These are phyloP conservation scores for Helicocarpus griseus DNA, from an alignment of 2,329 filamentous ascomycete species.

Conservation along the genomic window DNA sequence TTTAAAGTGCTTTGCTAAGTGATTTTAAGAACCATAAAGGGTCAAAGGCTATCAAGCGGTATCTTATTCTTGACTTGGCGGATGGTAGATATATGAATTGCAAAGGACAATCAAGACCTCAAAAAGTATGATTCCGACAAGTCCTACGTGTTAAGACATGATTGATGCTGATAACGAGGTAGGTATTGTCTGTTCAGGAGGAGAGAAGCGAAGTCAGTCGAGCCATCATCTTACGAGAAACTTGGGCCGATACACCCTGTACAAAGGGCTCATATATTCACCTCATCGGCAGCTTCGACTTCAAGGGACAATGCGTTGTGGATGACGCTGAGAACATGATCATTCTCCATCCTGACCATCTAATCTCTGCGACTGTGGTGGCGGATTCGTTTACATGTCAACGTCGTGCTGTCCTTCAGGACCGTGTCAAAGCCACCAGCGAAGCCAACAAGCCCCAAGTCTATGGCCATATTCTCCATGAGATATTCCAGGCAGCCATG, in stretches of 20 bases:
- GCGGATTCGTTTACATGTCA: conserved; percentile 93
- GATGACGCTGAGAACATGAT: conserved; percentile 76
- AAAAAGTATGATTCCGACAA: conserved; percentile 54
- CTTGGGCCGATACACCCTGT: conserved; percentile 76
- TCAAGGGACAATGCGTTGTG: conserved; percentile 63
- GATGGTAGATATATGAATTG: conserved; percentile 59
- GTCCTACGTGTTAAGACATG: conserved; percentile 15
- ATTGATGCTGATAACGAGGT: conserved; percentile 8
- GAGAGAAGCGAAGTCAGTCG: conserved; percentile 59
- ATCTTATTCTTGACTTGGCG: conserved; percentile 66
- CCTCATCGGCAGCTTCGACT: conserved; percentile 68
- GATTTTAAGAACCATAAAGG: conserved; percentile 52
- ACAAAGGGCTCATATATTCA: conserved; percentile 70
- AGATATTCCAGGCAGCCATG: conserved; percentile 87
- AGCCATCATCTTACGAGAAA: conserved; percentile 67
- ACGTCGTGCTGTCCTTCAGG: conserved; percentile 83
- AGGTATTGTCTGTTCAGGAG: conserved; percentile 75
- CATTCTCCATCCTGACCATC: conserved; percentile 87
- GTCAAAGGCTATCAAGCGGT: conserved; percentile 69
- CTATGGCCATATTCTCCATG: conserved; percentile 88
- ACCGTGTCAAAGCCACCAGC: conserved; percentile 84
- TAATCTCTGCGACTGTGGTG: conserved; percentile 88
- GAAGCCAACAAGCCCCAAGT: conserved; percentile 71
- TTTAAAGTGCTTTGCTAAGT: conserved; percentile 48
- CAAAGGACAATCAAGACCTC: conserved; percentile 48